Percentiles rank a stretch among this genome's conserved stretches.
phyloP scores from a whole-genome alignment of 148 eudicot species.

The Amaranthus palmeri region DNA sequence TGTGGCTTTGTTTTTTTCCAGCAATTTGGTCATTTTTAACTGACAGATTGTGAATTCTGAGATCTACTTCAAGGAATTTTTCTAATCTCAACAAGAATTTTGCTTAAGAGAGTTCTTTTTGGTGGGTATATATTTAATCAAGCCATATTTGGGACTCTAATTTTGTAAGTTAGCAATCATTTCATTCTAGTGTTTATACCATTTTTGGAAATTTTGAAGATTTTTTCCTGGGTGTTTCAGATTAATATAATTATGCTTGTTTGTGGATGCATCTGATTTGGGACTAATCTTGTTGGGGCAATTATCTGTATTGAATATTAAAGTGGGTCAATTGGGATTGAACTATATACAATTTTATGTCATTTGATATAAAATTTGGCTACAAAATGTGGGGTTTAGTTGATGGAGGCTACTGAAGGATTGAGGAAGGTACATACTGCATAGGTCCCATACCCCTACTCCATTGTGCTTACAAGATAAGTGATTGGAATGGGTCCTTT shows the following conservation, averaged over 20 bases:
- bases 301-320: constrained; percentile 7
- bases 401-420: constrained; percentile 8
- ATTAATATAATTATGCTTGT: constrained; percentile 12
- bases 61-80: neutral
- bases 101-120: constrained; percentile 11
- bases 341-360: constrained; percentile 1
- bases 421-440: constrained; percentile 16
- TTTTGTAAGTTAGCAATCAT: constrained; percentile 12
- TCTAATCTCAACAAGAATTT: neutral
- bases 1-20: neutral
- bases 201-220: constrained; percentile 6
- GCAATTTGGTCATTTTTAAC: neutral
- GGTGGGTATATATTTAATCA: constrained; percentile 17
- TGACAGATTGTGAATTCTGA: constrained; percentile 6
- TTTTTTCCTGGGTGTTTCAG: constrained; percentile 20
- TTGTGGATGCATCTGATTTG: constrained; percentile 23
- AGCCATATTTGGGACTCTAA: constrained; percentile 12
- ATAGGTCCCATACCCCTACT: constrained; percentile 10
- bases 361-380: neutral
- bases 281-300: constrained; percentile 10
- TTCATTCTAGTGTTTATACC: neutral
- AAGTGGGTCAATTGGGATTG: constrained; percentile 13
- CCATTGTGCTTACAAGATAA: constrained; percentile 27
- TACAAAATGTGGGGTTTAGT: constrained; percentile 27
- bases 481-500: constrained; percentile 27